Conservation (phyloP, 164 flowering plant genomes). For the Brasenia schreberi region DNA sequence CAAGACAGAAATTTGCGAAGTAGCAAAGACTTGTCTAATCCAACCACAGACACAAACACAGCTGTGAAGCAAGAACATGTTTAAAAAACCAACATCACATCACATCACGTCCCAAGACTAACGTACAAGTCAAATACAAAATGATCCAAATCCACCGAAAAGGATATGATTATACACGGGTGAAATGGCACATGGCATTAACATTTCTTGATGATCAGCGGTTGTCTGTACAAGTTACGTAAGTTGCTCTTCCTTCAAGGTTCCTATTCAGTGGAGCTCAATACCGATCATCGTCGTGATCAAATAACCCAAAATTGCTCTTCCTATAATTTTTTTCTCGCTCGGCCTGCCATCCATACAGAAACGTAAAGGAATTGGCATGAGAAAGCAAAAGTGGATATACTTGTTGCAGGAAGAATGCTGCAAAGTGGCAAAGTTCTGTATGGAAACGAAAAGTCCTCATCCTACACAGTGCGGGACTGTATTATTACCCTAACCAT, state of each 20-base stretch:
- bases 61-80: too few species aligned
- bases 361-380: background rate
- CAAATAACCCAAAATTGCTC: conserved; percentile 12
- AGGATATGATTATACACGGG: background rate
- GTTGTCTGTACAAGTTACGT: background rate
- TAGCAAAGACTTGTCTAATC: too few species aligned
- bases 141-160: background rate
- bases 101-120: too few species aligned
- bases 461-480: background rate
- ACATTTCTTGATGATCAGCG: background rate
- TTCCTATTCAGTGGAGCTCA: conserved; percentile 7
- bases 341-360: conserved; percentile 26
- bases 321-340: conserved; percentile 15
- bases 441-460: background rate
- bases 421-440: background rate
- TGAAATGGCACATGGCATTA: background rate
- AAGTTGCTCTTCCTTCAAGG: too few species aligned
- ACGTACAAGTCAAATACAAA: background rate
- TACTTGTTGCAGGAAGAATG: background rate
- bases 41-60: too few species aligned
- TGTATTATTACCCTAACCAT: too few species aligned
- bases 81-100: too few species aligned
- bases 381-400: background rate
- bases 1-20: too few species aligned
- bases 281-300: conserved; percentile 20